Conservation (phyloP, 176 grass and related monocot genomes). For the Aegilops longissima region DNA sequence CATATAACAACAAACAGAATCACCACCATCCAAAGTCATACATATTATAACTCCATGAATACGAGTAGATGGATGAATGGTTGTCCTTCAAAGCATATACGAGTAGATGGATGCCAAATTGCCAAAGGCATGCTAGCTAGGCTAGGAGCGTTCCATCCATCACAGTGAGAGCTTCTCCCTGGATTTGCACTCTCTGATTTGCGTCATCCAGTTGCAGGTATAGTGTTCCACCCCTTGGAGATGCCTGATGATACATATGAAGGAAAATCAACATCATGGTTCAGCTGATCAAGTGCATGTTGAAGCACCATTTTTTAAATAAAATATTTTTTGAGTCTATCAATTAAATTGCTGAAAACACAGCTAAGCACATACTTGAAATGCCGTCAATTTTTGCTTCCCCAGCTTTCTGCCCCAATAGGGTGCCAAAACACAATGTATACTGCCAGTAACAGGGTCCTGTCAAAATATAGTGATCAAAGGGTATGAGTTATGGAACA, state of each 20-base stretch:
- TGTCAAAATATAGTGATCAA: slow-evolving; percentile 1
- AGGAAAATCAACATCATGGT: background rate
- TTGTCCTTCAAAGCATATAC: background rate
- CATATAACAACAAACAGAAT: background rate
- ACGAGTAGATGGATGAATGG: background rate
- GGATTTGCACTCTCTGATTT: slow-evolving; percentile 50
- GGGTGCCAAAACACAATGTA: slow-evolving; percentile 63
- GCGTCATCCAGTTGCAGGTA: slow-evolving; percentile 54
- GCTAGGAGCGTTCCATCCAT: slow-evolving; percentile 54
- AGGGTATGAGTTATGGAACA: background rate
- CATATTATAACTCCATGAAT: background rate
- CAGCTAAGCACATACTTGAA: slow-evolving; percentile 45
- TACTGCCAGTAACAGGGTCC: slow-evolving; percentile 80
- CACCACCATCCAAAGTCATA: background rate
- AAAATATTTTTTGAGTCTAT: background rate
- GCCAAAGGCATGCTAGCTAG: background rate
- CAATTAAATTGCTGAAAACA: background rate
- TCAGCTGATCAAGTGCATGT: background rate
- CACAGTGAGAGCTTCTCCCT: slow-evolving; percentile 68
- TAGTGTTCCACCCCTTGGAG: slow-evolving; percentile 57
- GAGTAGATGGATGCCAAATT: background rate
- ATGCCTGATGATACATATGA: slow-evolving; percentile 42
- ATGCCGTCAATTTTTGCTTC: slow-evolving; percentile 57
- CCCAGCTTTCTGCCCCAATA: slow-evolving; percentile 76
- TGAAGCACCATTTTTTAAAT: background rate